A percentile compares a stretch with the other conserved stretches of the same genome.
These are phyloP conservation scores for Kernera saxatilis DNA, from an alignment of 345 rosid species.

Conservation along the genomic window DNA sequence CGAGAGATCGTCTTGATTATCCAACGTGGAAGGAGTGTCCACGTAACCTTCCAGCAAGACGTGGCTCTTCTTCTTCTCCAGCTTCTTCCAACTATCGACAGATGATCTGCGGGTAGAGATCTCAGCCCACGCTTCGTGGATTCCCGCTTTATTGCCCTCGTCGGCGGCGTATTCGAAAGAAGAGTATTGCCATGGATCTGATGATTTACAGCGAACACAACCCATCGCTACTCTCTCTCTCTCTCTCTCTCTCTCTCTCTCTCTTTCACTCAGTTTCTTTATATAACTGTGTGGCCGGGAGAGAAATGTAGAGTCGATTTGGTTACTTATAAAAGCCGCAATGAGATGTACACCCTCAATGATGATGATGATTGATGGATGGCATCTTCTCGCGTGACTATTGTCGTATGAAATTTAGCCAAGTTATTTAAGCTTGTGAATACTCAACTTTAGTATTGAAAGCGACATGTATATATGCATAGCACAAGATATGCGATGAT, in stretches of 20 bases:
- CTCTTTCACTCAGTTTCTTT: background rate
- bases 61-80: conserved; percentile 66
- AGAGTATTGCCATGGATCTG: background rate
- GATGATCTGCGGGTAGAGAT: background rate
- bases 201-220: background rate
- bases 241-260: background rate
- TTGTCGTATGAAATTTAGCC: background rate
- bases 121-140: conserved; percentile 15
- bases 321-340: conserved; percentile 15
- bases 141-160: background rate
- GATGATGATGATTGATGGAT: background rate
- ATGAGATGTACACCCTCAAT: background rate
- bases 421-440: too few species aligned
- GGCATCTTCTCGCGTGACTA: conserved; percentile 7
- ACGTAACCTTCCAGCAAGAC: conserved; percentile 77
- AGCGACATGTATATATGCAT: too few species aligned
- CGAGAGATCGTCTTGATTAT: conserved; percentile 46
- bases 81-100: conserved; percentile 5
- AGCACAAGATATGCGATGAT: too few species aligned
- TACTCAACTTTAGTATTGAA: too few species aligned
- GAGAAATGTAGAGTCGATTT: background rate
- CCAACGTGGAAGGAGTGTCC: conserved; percentile 22
- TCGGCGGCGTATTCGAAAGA: background rate
- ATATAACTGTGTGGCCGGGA: background rate
- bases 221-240: background rate